phyloP scores from a whole-genome alignment of 768 basidiomycete genomes.

The Leccinellum rugosiceps region DNA sequence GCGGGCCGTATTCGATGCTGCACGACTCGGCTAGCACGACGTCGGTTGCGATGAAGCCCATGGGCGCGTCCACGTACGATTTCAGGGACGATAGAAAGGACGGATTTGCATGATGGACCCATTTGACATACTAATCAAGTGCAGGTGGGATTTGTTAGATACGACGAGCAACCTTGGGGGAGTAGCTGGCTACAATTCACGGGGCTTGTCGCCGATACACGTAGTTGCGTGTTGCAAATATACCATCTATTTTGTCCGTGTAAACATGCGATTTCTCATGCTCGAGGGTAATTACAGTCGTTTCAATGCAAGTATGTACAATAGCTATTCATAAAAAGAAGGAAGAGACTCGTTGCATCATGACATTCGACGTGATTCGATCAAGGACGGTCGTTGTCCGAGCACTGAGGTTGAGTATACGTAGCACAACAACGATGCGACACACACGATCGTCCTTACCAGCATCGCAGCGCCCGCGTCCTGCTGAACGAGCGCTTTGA shows the following conservation, averaged over 20 bases:
- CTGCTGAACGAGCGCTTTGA: slow-evolving; percentile 21
- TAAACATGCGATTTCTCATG: background rate
- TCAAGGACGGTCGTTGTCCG: background rate
- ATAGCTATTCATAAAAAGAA: background rate
- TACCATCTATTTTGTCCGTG: slow-evolving; percentile 2
- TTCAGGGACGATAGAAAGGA: slow-evolving; percentile 19
- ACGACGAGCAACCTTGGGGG: slow-evolving; percentile 14
- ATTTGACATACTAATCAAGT: background rate
- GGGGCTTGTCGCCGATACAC: slow-evolving; percentile 1
- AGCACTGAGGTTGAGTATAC: slow-evolving; percentile 3
- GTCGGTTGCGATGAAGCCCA: slow-evolving; percentile 30
- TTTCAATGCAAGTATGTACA: background rate
- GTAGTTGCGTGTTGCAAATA: slow-evolving; percentile 6
- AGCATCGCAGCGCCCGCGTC: slow-evolving; percentile 8
- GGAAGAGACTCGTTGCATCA: background rate
- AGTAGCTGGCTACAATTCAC: slow-evolving; percentile 33
- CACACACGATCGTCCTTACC: slow-evolving; percentile 3
- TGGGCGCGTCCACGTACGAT: slow-evolving; percentile 19
- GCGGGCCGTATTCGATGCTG: slow-evolving; percentile 24
- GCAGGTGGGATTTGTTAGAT: slow-evolving; percentile 5
- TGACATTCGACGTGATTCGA: background rate
- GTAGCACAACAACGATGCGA: slow-evolving; percentile 1
- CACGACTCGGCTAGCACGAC: slow-evolving; percentile 27
- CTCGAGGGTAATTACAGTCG: background rate
- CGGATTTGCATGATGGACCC: slow-evolving; percentile 8